Percentiles rank a stretch among this genome's conserved stretches.
Evolutionary conservation across 768 basidiomycete genomes (phyloP).

Genomic region (Amanita molliuscula): DNA sequence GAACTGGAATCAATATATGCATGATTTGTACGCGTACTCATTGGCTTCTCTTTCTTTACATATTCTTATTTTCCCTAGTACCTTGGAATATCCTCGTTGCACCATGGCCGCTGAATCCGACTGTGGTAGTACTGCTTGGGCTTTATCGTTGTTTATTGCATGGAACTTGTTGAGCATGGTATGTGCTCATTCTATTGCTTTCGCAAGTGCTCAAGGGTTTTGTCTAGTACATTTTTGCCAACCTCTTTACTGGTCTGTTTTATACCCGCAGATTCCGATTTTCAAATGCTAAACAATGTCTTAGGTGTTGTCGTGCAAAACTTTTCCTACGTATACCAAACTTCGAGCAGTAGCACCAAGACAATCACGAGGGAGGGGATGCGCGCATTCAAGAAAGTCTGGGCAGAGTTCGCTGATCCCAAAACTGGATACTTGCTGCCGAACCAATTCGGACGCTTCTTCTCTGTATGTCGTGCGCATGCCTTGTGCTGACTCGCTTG

Average conservation of each 20-base stretch:
- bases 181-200: slow-evolving; percentile 11
- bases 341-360: slow-evolving; percentile 69
- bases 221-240: slow-evolving; percentile 84
- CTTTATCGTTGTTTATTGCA: slow-evolving; percentile 79
- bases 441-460: slow-evolving; percentile 64
- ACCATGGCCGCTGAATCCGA: slow-evolving; percentile 68
- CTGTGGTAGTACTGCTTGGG: slow-evolving; percentile 80
- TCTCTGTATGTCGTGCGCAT: slow-evolving; percentile 48
- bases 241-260: slow-evolving; percentile 86
- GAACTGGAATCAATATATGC: slow-evolving; percentile 97
- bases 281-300: not conserved
- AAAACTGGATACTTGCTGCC: slow-evolving; percentile 74
- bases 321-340: slow-evolving; percentile 92
- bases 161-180: slow-evolving; percentile 98
- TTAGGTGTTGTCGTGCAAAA: slow-evolving; percentile 87
- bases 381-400: slow-evolving; percentile 89
- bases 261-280: not conserved
- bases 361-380: slow-evolving; percentile 85
- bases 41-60: not conserved
- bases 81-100: slow-evolving; percentile 71
- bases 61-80: slow-evolving; percentile 31
- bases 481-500: not conserved
- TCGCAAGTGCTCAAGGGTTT: slow-evolving; percentile 1
- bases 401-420: slow-evolving; percentile 76
- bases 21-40: slow-evolving; percentile 64